These are phyloP conservation scores for Eucalyptus sp. DNA, from an alignment of 345 rosid species.

Conservation along the genomic window DNA sequence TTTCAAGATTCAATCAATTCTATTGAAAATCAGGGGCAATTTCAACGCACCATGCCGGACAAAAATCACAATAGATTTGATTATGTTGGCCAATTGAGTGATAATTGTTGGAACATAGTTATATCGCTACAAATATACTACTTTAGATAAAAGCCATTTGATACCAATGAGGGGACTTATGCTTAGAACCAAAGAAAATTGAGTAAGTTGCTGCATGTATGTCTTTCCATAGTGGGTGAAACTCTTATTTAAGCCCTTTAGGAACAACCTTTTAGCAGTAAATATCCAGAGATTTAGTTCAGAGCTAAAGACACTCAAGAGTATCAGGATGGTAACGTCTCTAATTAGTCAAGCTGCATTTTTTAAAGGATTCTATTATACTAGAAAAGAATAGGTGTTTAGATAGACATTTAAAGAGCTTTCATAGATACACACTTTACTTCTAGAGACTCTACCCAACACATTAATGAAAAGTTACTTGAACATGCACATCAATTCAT, in stretches of 20 bases:
- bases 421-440: no score
- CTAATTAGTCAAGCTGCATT: no score
- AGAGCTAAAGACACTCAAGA: accelerated
- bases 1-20: neutral
- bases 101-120: neutral
- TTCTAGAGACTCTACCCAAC: no score
- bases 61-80: neutral
- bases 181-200: no score
- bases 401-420: no score
- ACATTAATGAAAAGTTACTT: neutral
- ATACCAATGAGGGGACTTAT: neutral
- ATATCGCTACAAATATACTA: neutral
- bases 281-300: accelerated
- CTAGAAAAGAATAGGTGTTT: accelerated
- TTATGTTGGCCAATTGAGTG: neutral
- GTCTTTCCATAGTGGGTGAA: accelerated
- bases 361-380: accelerated
- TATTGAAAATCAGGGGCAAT: neutral
- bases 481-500: neutral
- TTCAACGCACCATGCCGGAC: accelerated
- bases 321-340: accelerated
- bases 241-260: no score
- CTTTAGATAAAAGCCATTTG: neutral
- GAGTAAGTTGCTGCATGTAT: no score
- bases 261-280: no score